Evolutionary conservation across 179 eudicot species (phyloP).

Genomic region (Gypsophila paniculata): DNA sequence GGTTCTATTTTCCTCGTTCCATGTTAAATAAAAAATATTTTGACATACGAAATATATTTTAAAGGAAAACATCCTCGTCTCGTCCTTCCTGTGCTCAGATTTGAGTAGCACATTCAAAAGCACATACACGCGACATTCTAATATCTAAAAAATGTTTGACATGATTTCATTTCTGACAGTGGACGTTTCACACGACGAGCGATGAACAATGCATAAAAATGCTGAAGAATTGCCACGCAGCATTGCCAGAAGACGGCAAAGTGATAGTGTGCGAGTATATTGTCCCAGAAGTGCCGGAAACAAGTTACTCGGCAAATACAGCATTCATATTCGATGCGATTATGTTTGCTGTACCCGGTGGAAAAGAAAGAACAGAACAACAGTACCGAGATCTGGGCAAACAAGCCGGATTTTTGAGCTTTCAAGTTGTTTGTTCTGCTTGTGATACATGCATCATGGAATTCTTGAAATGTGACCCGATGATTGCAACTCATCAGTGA

Average conservation of each 20-base stretch:
- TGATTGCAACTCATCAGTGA: too few species aligned
- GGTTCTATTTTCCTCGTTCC: too few species aligned
- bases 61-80: too few species aligned
- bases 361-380: conserved; percentile 24
- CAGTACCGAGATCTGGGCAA: conserved; percentile 24
- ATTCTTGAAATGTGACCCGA: conserved; percentile 5
- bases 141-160: too few species aligned
- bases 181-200: conserved; percentile 22
- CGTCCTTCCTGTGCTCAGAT: too few species aligned
- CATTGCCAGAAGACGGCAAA: conserved; percentile 30
- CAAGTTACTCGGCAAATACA: conserved; percentile 18
- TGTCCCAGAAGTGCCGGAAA: conserved; percentile 19
- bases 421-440: conserved; percentile 20
- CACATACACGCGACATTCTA: too few species aligned
- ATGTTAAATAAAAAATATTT: too few species aligned
- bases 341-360: conserved; percentile 21
- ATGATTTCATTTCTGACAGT: conserved; percentile 11
- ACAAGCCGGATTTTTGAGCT: conserved; percentile 25
- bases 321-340: conserved; percentile 24
- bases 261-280: conserved; percentile 27
- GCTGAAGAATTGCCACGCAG: conserved; percentile 25
- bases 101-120: too few species aligned
- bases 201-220: conserved; percentile 25
- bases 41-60: too few species aligned
- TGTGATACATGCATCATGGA: conserved; percentile 34